Evolutionary conservation across 176 grass and related monocot genomes (phyloP).

Genomic region (Themeda triandra): DNA sequence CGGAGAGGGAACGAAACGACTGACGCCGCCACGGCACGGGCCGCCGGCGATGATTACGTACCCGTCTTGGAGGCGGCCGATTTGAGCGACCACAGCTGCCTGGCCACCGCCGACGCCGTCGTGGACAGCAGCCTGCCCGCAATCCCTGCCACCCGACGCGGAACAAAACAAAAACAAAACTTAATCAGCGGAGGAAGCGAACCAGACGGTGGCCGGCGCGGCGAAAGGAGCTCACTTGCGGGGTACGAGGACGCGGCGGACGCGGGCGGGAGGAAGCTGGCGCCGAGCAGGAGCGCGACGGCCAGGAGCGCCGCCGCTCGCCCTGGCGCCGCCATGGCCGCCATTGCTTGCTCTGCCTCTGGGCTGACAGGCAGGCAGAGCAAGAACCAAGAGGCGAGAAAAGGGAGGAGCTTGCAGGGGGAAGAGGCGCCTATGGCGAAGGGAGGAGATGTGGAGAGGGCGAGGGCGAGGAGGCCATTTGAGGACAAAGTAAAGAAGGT

Average conservation of each 20-base stretch:
- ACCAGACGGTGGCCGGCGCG: not conserved
- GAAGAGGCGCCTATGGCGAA: not conserved
- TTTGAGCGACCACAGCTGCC: conserved; percentile 85
- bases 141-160: conserved; percentile 41
- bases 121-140: conserved; percentile 56
- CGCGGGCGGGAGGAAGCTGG: conserved; percentile 24
- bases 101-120: conserved; percentile 60
- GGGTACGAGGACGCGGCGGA: conserved; percentile 60
- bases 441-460: not conserved
- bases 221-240: conserved; percentile 51
- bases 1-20: not conserved
- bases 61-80: conserved; percentile 59
- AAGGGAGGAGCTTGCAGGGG: conserved; percentile 5
- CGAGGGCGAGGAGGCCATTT: conserved; percentile 24
- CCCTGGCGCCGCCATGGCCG: not conserved
- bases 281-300: conserved; percentile 28
- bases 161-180: not conserved
- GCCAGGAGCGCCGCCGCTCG: conserved; percentile 15
- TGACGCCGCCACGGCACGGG: not conserved
- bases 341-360: not conserved
- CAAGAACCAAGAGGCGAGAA: not conserved
- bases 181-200: not conserved
- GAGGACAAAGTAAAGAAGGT: conserved; percentile 58
- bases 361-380: not conserved
- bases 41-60: conserved; percentile 46